Percentiles rank a stretch among this genome's conserved stretches.
Conservation (phyloP, 1,284 basidiomycete genomes). For the Veloboletus limbatus region DNA sequence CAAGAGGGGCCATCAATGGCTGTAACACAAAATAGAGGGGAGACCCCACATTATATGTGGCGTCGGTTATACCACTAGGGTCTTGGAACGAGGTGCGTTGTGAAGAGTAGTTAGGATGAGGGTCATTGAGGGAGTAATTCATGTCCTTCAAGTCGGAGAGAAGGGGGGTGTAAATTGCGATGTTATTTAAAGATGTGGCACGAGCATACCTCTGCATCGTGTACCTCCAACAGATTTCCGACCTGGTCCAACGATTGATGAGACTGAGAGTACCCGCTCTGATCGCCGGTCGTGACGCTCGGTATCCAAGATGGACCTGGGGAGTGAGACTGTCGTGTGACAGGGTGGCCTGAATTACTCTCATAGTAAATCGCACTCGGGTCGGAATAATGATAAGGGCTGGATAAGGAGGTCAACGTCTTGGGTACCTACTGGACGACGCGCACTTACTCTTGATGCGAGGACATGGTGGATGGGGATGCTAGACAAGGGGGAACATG, state of each 20-base stretch:
- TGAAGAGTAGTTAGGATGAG: neutral
- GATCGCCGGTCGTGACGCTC: neutral
- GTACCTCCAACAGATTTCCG: slow-evolving; percentile 1
- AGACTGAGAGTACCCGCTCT: slow-evolving; percentile 4
- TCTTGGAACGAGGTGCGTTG: slow-evolving; percentile 1
- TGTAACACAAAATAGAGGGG: neutral
- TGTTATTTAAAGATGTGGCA: slow-evolving; percentile 5
- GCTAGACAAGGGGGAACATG: slow-evolving; percentile 4
- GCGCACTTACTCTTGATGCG: slow-evolving; percentile 18
- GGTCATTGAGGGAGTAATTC: neutral
- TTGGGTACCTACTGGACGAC: neutral
- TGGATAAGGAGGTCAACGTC: slow-evolving; percentile 8
- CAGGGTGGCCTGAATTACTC: neutral
- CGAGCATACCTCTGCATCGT: slow-evolving; percentile 11
- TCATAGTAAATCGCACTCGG: slow-evolving; percentile 2
- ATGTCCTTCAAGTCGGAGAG: slow-evolving; percentile 8
- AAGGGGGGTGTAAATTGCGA: neutral
- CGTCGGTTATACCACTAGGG: neutral
- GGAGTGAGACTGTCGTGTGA: neutral
- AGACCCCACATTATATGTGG: slow-evolving; percentile 14
- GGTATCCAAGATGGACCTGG: slow-evolving; percentile 5
- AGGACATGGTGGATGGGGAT: slow-evolving; percentile 19
- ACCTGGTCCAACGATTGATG: slow-evolving; percentile 1
- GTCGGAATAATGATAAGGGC: slow-evolving; percentile 6
- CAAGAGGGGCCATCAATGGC: neutral